Base-by-base conservation (phyloP, 148 eudicot species). In the Linanthus parryae region DNA sequence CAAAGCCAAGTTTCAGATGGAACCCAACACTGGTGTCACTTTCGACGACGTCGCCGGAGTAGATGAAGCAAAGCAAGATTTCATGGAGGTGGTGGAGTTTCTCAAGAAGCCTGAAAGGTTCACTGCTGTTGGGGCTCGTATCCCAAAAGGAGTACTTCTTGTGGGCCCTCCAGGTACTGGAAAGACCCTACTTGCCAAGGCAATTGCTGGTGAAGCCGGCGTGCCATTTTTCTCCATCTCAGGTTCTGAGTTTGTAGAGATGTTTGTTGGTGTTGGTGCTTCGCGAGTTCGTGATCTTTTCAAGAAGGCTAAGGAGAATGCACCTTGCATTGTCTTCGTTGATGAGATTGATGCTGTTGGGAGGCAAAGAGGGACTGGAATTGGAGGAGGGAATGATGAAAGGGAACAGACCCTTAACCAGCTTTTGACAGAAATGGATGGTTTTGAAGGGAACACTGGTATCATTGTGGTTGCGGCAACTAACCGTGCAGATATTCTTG, bases 321-420 rank as follows among this genome's bases (percentile, higher is more conserved):
- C 96, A 46, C 99, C 99, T 2, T 94, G 99, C 74, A 94, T 94
- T 64, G 96, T 94, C 5, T 94, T 94, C 78, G 96, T 94, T 46
- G 99, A 94, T 82, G 99, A 94, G 74, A 94, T 94, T 62, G 99
- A 94, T 82, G 99, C 99, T 19, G 99, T 94, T 61, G 99, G 99
- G 62, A 76, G 99, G 61, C 88, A 77, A 55, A 88, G 99, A 73
- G 99, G 99, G 58, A 82, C 99, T 18, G 99, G 99, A 16, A 84
- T 94, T 39, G 99, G 99, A 19, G 98, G 98, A 54, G 98, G 96
- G 48, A 92, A 92, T 57, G 98, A 92, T 64, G 98, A 92, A 68
- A 84, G 98, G 48, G 98, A 92, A 56, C 98, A 92, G 61, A 92
- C 98, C 47, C 76, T 92, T 19, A 92, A 87, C 59, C 98, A 92